Base-by-base conservation (phyloP, 1,139 yeast species). In the Nakaseomyces bracarensis region DNA sequence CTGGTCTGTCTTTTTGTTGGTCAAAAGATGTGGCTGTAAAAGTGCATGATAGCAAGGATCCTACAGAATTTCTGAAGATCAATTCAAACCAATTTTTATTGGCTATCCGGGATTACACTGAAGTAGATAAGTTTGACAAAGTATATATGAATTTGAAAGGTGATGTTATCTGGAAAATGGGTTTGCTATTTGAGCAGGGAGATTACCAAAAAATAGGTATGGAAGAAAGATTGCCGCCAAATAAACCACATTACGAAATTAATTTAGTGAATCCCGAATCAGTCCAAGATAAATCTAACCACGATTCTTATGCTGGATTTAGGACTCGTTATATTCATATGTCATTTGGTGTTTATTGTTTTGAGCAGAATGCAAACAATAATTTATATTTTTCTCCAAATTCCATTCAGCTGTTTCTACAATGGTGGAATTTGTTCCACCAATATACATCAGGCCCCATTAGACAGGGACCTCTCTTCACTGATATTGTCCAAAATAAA, bases 1-100 rank as follows among this genome's bases (percentile, higher is more conserved):
- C 95, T 3, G 96, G 96, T 1, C 77, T 86, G 54, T 82, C 82
- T 0, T 80, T 85, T 59, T 72, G 79, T 44, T 87, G 95, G 89
- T 72, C 75, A 48, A 75, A 82, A 37, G 74, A 81, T 50, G 84
- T 84, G 1, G 58, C 58, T 3, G 66, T 84, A 44, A 57, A 65
- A 11, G 68, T 85, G 35, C 84, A 84, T 60, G 79, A 75, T 10
- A 66, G 74, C 11, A 72, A 71, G 6, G 68, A 76, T 46, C 79
- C 82, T 18, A 70, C 70, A 37, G 79, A 80, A 44, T 70, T 87
- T 43, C 61, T 87, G 41, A 67, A 72, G 14, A 74, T 83, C 26
- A 71, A 70, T 13, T 79, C 94, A 47, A 77, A 79, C 43, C 77
- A 73, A 42, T 84, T 83, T 54, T 60, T 77, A 16, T 69, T 83